Evolutionary conservation across 2,329 filamentous ascomycete genomes (phyloP).

Genomic region (Cephalotrichum gorgonifer): DNA sequence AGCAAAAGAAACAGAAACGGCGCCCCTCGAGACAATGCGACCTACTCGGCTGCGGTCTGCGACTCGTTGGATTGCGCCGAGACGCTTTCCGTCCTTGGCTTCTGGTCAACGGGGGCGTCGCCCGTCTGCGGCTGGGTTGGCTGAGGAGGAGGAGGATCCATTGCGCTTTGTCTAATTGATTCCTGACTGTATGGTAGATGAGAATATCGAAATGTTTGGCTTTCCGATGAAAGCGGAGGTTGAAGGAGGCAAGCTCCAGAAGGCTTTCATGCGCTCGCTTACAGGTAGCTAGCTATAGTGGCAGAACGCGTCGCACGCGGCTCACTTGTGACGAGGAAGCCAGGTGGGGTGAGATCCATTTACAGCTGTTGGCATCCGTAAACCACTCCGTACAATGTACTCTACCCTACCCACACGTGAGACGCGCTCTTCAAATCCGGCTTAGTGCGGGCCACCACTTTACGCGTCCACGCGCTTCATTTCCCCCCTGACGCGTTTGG

Average conservation of each 20-base stretch:
- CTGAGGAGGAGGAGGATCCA: constrained; percentile 4
- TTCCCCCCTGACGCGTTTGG: constrained; percentile 6
- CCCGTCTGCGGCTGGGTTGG: not conserved
- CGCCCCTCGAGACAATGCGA: not conserved
- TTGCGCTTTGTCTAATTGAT: not conserved
- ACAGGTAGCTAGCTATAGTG: too few relatives aligned
- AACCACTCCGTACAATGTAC: not conserved
- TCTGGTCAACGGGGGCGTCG: constrained; percentile 3
- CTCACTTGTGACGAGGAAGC: not conserved
- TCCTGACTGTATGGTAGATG: not conserved
- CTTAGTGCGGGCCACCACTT: constrained; percentile 33
- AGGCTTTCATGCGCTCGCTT: too few relatives aligned
- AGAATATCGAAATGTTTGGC: not conserved
- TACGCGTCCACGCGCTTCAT: constrained; percentile 24
- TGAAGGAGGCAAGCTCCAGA: not conserved
- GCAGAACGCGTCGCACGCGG: constrained; percentile 2
- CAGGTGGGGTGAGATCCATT: not conserved
- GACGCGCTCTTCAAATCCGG: constrained; percentile 15
- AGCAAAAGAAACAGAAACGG: not conserved
- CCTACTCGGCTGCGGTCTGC: constrained; percentile 63
- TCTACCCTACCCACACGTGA: not conserved
- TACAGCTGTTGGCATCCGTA: not conserved
- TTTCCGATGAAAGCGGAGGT: not conserved
- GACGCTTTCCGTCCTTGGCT: constrained; percentile 44
- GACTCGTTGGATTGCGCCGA: constrained; percentile 52